Base-by-base conservation (phyloP, 345 rosid genomes). In the Syzygium aqueum region DNA sequence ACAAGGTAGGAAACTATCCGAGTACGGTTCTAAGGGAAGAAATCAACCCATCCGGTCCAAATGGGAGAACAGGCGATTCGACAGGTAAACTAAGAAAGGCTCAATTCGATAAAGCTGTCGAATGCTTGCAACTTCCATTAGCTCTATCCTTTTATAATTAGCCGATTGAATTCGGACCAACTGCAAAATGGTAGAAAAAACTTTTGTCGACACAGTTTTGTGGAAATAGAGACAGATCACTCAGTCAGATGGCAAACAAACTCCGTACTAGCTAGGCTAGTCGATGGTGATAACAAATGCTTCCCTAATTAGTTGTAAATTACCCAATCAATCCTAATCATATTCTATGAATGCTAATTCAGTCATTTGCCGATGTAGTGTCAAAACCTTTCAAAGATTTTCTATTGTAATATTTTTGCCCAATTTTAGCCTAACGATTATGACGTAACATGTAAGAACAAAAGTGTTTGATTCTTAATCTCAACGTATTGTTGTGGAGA, bases 141-240 rank as follows among this genome's bases (percentile, higher is more conserved):
- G 0, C 21, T 63, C 77, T 63, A 0, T 63, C 77, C 11, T n/a
- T 0, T n/a, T 33, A 28, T 28, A 63, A 0, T 63, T 63, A 63
- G 77, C 40, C 21, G 22, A 63, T 0, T 28, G 33, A 63, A 63
- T 28, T 28, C 40, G 11, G 40, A 7, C 8, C 77, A 63, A 63
- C 7, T 28, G 37, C 40, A 63, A 63, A 21, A 15, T 63, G 77
- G 21, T 63, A 28, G 21, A 30, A 63, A 28, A 30, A 28, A 28
- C 40, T 63, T 28, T 63, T 63, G 40, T 63, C 77, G 54, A 28
- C 77, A 15, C 77, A 63, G 33, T 13, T 63, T 63, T 28, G 40
- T 15, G 77, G 77, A 28, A 2, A 21, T 28, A 63, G 77, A 63
- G 77, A 63, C 19, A 0, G 77, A 30, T 65, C 77, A 17, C 40